Evolutionary conservation across 768 basidiomycete genomes (phyloP).

Genomic region (Rhodotorula taiwanensis): DNA sequence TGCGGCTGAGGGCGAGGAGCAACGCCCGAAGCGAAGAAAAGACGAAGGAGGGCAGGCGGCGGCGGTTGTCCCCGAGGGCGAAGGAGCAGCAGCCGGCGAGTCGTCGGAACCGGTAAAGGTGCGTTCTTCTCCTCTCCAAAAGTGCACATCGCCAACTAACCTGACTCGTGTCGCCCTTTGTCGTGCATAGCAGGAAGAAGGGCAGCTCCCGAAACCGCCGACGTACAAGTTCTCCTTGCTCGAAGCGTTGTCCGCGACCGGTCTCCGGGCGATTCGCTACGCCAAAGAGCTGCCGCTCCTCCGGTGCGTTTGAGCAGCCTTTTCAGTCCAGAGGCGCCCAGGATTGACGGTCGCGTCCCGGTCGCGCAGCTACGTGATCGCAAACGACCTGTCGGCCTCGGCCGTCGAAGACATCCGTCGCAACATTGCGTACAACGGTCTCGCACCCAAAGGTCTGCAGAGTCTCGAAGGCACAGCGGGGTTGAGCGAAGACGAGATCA

Average conservation of each 20-base stretch:
- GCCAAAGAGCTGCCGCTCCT: slow-evolving; percentile 91
- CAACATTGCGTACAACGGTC: slow-evolving; percentile 74
- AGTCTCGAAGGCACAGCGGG: slow-evolving; percentile 1
- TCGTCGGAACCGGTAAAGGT: background rate
- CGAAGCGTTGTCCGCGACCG: slow-evolving; percentile 92
- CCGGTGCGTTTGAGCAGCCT: slow-evolving; percentile 52
- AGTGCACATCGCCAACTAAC: too few relatives aligned
- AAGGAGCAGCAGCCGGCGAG: too few relatives aligned
- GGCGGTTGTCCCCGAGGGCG: background rate
- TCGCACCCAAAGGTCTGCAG: slow-evolving; percentile 43
- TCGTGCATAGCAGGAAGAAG: too few relatives aligned
- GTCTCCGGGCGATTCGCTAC: slow-evolving; percentile 90
- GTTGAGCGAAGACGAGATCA: slow-evolving; percentile 12
- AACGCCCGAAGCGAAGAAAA: background rate
- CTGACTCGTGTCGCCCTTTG: too few relatives aligned
- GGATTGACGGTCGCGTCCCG: too few relatives aligned
- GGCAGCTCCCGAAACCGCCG: background rate
- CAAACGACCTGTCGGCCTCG: slow-evolving; percentile 80
- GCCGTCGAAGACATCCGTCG: slow-evolving; percentile 78
- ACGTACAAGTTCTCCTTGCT: slow-evolving; percentile 65
- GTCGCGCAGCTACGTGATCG: slow-evolving; percentile 68
- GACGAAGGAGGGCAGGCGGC: background rate
- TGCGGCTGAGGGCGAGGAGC: background rate
- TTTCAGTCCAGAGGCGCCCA: background rate
- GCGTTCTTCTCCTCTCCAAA: too few relatives aligned